phyloP scores from a whole-genome alignment of 139 green algal genomes.

The Closterium sp. region DNA sequence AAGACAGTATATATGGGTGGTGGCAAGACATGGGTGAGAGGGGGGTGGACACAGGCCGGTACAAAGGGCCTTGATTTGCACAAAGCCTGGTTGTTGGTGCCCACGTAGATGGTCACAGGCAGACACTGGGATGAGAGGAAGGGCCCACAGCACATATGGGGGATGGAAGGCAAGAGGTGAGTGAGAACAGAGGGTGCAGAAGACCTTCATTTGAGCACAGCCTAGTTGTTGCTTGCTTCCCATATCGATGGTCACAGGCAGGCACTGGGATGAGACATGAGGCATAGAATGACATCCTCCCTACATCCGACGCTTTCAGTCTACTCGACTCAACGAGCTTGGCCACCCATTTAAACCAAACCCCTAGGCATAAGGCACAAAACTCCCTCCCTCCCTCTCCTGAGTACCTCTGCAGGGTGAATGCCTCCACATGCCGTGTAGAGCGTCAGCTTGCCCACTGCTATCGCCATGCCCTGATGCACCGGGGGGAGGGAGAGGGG shows the following conservation, averaged over 20 bases:
- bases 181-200: background rate
- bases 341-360: too few species aligned
- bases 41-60: background rate
- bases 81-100: constrained; percentile 80
- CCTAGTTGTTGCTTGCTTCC: constrained; percentile 83
- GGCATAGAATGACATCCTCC: too few species aligned
- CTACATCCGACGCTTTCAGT: too few species aligned
- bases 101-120: constrained; percentile 85
- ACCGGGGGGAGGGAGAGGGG: background rate
- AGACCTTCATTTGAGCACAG: constrained; percentile 72
- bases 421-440: constrained; percentile 68
- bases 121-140: constrained; percentile 59
- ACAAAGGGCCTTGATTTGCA: constrained; percentile 43
- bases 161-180: too few species aligned
- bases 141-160: too few species aligned
- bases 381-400: too few species aligned
- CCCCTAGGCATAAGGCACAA: too few species aligned
- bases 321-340: too few species aligned
- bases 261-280: constrained; percentile 49
- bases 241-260: constrained; percentile 86
- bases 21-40: too few species aligned
- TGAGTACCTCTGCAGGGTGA: constrained; percentile 41
- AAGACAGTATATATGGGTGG: too few species aligned
- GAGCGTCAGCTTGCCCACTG: constrained; percentile 74
- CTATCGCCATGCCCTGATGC: constrained; percentile 79